Evolutionary conservation across 805 yeast species (phyloP), one percentile per base, ranked within the genome.

Genomic region (Maudiozyma turicensis): DNA sequence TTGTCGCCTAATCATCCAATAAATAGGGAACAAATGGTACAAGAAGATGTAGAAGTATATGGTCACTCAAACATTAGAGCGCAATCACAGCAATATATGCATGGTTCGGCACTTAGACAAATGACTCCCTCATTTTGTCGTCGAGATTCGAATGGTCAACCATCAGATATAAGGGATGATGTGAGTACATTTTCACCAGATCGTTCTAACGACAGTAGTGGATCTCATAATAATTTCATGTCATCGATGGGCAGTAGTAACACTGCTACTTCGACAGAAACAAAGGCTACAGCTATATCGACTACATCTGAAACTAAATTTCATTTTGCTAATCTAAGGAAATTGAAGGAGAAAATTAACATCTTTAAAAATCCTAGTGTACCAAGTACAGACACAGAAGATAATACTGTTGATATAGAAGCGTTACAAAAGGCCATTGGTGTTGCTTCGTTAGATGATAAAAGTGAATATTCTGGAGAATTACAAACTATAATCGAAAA

Each of bases 401-500:
- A 54, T 13, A 48, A 49, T 8, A 53, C 58, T 4, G 65, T 66
- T 9, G 68, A 66, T 50, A 61, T 66, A 26, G 63, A 59, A 44
- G 69, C 67, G 6, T 50, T 66, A n/a, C 68, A 66, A 50, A 65
- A 66, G 43, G 69, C 67, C 1, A 65, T 66, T 40, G 70, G 69
- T 31, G 63, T 63, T 7, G 49, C 57, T 0, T 52, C 62, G 4
- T 44, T 50, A 32, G 50, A 50, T 13, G 57, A 52, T 31, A 57
- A 56, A n/a, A 50, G 46, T 13, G 49, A 49, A 5, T 15, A 14
- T n/a, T 35, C 38, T 3, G 38, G 38, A 7, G 38, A 35, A 35
- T 15, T 35, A 5, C 40, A 38, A 15, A 20, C 9, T 8, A 38
- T 38, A 13, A 20, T 38, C 10, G 15, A 38, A 9, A 14, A 20